Evolutionary conservation across 1,284 basidiomycete genomes (phyloP).

Genomic region (Ceratobasidium papillatum): DNA sequence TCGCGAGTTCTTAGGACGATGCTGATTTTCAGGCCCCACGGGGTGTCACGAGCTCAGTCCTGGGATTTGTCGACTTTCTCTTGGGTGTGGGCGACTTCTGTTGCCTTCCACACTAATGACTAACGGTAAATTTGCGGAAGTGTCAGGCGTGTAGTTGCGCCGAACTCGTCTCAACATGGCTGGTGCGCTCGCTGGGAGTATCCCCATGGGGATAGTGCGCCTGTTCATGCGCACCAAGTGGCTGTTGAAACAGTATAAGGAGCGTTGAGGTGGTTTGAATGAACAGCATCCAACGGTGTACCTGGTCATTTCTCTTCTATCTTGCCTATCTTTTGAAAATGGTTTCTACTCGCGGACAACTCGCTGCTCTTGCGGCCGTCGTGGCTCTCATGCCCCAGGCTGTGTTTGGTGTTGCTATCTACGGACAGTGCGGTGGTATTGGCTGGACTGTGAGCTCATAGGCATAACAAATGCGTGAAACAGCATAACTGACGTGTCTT

Average conservation of each 20-base stretch:
- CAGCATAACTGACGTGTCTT: neutral
- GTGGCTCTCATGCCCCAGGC: neutral
- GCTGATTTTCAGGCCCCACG: too few relatives aligned
- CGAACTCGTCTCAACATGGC: neutral
- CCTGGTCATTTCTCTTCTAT: neutral
- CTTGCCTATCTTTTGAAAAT: neutral
- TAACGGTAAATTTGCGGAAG: slow-evolving; percentile 32
- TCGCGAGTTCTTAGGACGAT: too few relatives aligned
- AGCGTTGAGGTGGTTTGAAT: neutral
- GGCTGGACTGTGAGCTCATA: slow-evolving; percentile 21
- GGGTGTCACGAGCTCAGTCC: neutral
- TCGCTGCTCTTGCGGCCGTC: slow-evolving; percentile 18
- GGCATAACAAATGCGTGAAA: neutral
- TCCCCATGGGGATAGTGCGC: slow-evolving; percentile 34
- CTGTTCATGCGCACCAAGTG: neutral
- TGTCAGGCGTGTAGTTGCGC: neutral
- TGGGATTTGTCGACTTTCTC: neutral
- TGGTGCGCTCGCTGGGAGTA: neutral
- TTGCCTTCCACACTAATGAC: neutral
- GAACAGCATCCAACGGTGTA: neutral
- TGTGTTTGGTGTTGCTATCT: neutral
- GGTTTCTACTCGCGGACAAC: neutral
- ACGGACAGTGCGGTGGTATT: slow-evolving; percentile 35
- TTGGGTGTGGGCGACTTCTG: neutral
- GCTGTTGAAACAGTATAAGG: slow-evolving; percentile 28